Conservation (phyloP, 2,329 filamentous ascomycete species). For the Microdochium trichocladiopsis region DNA sequence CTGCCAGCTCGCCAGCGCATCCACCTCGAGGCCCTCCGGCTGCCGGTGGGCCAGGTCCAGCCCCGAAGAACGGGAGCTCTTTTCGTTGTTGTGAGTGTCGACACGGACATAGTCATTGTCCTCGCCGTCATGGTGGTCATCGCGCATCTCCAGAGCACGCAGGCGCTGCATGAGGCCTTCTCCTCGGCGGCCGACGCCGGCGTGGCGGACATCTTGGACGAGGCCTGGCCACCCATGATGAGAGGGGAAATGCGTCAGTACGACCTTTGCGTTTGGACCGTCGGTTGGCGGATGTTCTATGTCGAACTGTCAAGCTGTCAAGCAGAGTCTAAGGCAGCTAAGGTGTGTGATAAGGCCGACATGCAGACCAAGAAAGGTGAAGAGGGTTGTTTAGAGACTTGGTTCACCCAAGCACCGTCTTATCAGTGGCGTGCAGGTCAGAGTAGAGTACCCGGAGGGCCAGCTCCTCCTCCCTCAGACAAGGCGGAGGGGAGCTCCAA, state of each 20-base stretch:
- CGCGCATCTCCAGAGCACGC: neutral
- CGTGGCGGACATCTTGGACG: neutral
- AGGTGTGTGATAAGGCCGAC: too few relatives aligned
- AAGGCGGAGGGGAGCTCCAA: too few relatives aligned
- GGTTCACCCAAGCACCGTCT: too few relatives aligned
- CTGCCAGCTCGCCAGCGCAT: slow-evolving; percentile 37
- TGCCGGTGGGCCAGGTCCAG: slow-evolving; percentile 14
- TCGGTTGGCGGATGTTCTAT: too few relatives aligned
- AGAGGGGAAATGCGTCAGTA: neutral
- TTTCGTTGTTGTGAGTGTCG: neutral
- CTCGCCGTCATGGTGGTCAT: neutral
- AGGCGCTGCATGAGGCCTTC: neutral
- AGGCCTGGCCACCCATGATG: neutral
- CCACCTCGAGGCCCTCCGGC: slow-evolving; percentile 26
- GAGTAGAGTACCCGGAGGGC: too few relatives aligned
- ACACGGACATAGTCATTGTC: neutral
- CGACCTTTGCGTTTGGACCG: too few relatives aligned
- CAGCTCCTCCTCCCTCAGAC: too few relatives aligned
- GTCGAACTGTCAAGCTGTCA: too few relatives aligned
- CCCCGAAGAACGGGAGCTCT: neutral
- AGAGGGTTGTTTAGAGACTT: too few relatives aligned
- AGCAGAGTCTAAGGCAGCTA: too few relatives aligned
- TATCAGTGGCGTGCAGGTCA: too few relatives aligned
- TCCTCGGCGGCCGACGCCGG: neutral
- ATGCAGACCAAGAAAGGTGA: too few relatives aligned